These are phyloP conservation scores for Prunus davidiana DNA, from an alignment of 306 rosid species.

Conservation along the genomic window DNA sequence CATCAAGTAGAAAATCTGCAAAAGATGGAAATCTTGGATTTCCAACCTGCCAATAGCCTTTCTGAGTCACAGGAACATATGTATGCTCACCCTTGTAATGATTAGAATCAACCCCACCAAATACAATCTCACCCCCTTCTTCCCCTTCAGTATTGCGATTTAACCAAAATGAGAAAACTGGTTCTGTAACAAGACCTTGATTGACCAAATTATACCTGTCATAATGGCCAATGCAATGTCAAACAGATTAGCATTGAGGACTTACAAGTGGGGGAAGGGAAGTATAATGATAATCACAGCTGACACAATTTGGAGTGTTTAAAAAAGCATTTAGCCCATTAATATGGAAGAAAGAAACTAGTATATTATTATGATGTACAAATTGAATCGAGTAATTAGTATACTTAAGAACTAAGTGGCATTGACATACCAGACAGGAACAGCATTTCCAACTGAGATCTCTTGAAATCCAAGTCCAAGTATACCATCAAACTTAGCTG, in stretches of 20 bases:
- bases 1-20: not conserved
- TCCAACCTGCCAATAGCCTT: slow-evolving; percentile 85
- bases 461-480: slow-evolving; percentile 53
- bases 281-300: not conserved
- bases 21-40: not conserved
- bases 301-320: not conserved
- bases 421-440: slow-evolving; percentile 47
- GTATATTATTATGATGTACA: not conserved
- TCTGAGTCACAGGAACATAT: slow-evolving; percentile 68
- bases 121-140: slow-evolving; percentile 58
- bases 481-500: slow-evolving; percentile 46
- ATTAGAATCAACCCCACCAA: slow-evolving; percentile 56
- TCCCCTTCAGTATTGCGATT: slow-evolving; percentile 45
- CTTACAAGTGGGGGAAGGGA: not conserved
- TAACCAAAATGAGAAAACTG: slow-evolving; percentile 53
- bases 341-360: not conserved
- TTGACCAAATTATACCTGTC: slow-evolving; percentile 48
- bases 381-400: not conserved
- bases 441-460: slow-evolving; percentile 41
- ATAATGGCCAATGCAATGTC: slow-evolving; percentile 1
- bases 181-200: slow-evolving; percentile 50
- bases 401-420: not conserved
- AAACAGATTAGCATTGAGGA: not conserved
- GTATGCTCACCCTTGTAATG: slow-evolving; percentile 77
- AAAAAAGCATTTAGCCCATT: not conserved